Conservation (phyloP, 345 rosid genomes). For the Populus tremula region DNA sequence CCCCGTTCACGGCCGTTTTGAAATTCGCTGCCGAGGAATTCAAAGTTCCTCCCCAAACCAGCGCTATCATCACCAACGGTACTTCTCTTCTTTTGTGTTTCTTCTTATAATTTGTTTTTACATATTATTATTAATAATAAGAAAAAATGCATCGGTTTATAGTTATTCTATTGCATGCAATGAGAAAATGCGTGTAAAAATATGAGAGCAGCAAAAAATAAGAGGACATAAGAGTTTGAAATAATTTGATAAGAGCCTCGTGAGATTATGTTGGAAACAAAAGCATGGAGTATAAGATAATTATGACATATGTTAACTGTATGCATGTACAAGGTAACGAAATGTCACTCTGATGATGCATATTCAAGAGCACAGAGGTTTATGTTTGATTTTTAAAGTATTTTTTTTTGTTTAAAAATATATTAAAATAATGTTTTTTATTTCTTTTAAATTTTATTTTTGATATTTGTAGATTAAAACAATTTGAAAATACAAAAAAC, state of each 20-base stretch:
- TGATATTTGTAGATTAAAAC: rapidly evolving
- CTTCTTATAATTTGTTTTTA: neutral
- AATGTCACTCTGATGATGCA: neutral
- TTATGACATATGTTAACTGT: neutral
- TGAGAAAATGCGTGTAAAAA: neutral
- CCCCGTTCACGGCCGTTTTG: conserved; percentile 94
- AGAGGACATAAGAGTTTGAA: neutral
- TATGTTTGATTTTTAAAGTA: rapidly evolving
- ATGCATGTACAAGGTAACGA: neutral
- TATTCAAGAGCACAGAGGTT: rapidly evolving
- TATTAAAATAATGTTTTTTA: too few relatives aligned
- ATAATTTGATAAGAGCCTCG: neutral
- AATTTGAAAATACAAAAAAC: too few relatives aligned
- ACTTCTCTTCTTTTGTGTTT: conserved; percentile 2
- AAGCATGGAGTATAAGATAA: neutral
- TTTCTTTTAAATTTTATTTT: too few relatives aligned
- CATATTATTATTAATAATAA: too few relatives aligned
- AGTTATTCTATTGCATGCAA: neutral
- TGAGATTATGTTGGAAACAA: neutral
- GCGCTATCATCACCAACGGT: conserved; percentile 99
- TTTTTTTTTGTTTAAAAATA: too few relatives aligned
- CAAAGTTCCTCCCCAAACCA: conserved; percentile 97
- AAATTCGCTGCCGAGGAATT: conserved; percentile 97
- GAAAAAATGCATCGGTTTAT: neutral
- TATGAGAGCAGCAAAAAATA: neutral